A percentile compares a stretch with the other conserved stretches of the same genome.
phyloP scores from a whole-genome alignment of 495 filamentous ascomycete species.

The Cryomyces minteri region DNA sequence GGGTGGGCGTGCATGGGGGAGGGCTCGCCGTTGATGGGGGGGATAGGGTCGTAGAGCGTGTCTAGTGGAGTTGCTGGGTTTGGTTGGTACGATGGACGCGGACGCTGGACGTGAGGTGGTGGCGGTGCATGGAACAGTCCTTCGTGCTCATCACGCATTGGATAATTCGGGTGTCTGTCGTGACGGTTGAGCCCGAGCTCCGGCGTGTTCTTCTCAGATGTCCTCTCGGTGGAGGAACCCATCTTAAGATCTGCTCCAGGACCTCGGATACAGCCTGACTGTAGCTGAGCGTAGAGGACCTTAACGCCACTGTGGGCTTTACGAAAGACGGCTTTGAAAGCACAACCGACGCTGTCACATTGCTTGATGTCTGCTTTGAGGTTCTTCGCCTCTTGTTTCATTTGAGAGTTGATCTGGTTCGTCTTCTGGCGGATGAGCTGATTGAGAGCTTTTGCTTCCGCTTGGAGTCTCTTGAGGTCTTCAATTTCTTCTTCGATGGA shows the following conservation, averaged over 20 bases:
- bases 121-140: neutral
- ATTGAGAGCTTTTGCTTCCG: conserved; percentile 11
- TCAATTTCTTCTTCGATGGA: conserved; percentile 13
- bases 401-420: conserved; percentile 8
- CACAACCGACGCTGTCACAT: conserved; percentile 20
- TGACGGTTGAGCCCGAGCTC: no score
- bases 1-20: neutral
- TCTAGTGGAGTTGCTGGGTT: no score
- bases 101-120: conserved; percentile 2
- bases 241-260: no score
- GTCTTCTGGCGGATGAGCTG: conserved; percentile 10
- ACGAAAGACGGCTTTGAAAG: conserved; percentile 9
- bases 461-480: conserved; percentile 13
- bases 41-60: no score
- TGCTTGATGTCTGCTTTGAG: conserved; percentile 15
- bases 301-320: conserved; percentile 11
- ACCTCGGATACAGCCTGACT: neutral
- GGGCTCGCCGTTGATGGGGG: no score
- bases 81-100: no score
- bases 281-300: conserved; percentile 6
- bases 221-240: neutral
- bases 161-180: conserved; percentile 2
- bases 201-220: neutral
- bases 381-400: conserved; percentile 7
- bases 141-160: conserved; percentile 2